Base-by-base conservation (phyloP, 495 filamentous ascomycete genomes). In the Saxophila tyrrhenica region DNA sequence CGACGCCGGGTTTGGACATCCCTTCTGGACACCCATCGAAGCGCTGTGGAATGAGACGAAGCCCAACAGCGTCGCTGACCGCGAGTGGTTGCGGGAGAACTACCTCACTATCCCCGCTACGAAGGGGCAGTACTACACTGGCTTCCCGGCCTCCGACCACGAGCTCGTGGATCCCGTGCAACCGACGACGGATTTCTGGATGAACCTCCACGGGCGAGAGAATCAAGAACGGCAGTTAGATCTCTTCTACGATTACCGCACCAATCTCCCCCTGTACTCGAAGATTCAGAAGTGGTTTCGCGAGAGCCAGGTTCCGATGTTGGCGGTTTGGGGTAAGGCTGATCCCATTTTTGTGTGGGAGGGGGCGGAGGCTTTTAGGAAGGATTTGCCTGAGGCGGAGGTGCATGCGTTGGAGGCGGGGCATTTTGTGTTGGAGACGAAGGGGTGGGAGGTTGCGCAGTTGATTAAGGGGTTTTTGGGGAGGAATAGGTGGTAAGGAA, bases 301-400 rank as follows among this genome's bases (percentile, higher is more conserved):
- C 7, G 60, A 66, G 16, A 75, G 65, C 1, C 70, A 77, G 54
- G 73, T 82, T 0, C 81, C 80, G 3, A 48, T 82, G 2, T 57
- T 86, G 56, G 78, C 76, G 2, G 69, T 75, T 3, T 86, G 82
- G 82, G 81, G 82, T 1, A 78, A 76, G 69, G 72, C 77, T 49
- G 82, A 84, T 67, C 55, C 49, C 3, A 71, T 78, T 24, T 86
- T 85, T 61, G 63, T 81, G 1, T 59, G 72, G 2, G 50, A 71
- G 1, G 81, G 80, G 0, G 81, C 80, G 8, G 74, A 82, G 61
- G 79, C 81, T 0, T 84, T 75, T 51, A 75, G 70, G 59, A 71
- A 59, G 38, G 80, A 84, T 69, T 56, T 78, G n/a, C 66, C 70
- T 22, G 64, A 73, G 5, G 70, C 75, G 16, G 73, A 79, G 62